Evolutionary conservation across 163 green algal genomes (phyloP), one percentile per base, ranked within the genome.

Genomic region (Trebouxiophyceae sp.): DNA sequence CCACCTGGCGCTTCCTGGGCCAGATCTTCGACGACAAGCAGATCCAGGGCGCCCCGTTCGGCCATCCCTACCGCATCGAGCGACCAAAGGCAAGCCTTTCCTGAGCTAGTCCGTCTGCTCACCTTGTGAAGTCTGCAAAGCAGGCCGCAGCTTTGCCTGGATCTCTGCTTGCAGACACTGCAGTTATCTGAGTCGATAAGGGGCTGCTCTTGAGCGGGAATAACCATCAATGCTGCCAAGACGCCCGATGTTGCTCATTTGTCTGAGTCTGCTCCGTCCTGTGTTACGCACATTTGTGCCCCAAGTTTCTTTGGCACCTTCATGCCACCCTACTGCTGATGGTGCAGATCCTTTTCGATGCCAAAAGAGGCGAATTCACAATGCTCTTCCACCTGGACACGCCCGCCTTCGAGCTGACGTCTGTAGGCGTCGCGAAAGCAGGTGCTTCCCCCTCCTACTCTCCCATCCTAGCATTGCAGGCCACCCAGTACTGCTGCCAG

Each of bases 321-420:
- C n/a, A n/a, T 23, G 6, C 5, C 33, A 54, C 7, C 59, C 22
- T 16, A 31, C 33, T 54, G 33, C 20, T 55, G 57, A 5, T 44
- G 28, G 16, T 65, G n/a, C 56, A 71, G 57, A 72, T 66, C 45
- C 46, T 67, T 8, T 66, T 54, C 31, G 58, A 65, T 46, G 34
- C 32, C 6, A 44, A 32, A 0, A 39, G 12, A 2, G 24, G 57
- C 30, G 5, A 72, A 3, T 72, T 47, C 28, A 54, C 63, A 8
- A 33, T 72, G 30, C 46, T 66, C 5, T 72, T 72, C 66, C 66
- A 72, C 27, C 2, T 47, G 29, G 66, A 72, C 58, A 56, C 58
- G 30, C 57, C 57, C 3, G n/a, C 22, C 5, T 72, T 72, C 47
- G 58, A 0, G 45, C 60, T 59, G 24, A 19, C 57, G 0, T 16